These are phyloP conservation scores for Ceratocystiopsis sp. DNA, from an alignment of 2,329 filamentous ascomycete species.

Conservation along the genomic window DNA sequence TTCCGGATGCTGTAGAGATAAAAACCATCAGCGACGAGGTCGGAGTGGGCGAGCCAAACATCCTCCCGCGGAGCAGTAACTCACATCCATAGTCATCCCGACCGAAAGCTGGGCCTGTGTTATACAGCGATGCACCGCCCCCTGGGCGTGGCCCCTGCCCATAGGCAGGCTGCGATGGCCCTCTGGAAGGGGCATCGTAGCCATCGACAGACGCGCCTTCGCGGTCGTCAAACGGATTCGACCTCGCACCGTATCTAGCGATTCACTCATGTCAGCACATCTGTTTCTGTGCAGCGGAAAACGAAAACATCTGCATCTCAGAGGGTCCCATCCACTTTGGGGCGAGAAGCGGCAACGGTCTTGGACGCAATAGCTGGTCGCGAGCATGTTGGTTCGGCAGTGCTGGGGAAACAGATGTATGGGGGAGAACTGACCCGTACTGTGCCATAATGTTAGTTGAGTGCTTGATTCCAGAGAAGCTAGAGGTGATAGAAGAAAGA, in stretches of 20 bases:
- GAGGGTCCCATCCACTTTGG: background rate
- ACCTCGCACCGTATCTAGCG: slow-evolving; percentile 33
- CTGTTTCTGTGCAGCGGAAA: background rate
- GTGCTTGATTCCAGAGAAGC: background rate
- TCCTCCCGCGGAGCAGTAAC: no score
- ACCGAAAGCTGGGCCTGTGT: slow-evolving; percentile 15
- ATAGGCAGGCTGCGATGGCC: slow-evolving; percentile 14
- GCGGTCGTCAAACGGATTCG: slow-evolving; percentile 44
- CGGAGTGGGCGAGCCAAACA: no score
- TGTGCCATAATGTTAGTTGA: slow-evolving; percentile 25
- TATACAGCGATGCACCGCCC: slow-evolving; percentile 11
- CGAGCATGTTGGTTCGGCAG: no score
- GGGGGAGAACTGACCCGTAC: slow-evolving; percentile 33
- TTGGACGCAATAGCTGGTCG: no score
- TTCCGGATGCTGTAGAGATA: slow-evolving; percentile 18
- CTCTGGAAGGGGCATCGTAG: slow-evolving; percentile 16
- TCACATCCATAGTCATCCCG: slow-evolving; percentile 21
- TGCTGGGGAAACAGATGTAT: no score
- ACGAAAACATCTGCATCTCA: background rate
- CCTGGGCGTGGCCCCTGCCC: slow-evolving; percentile 16
- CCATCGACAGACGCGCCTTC: slow-evolving; percentile 21
- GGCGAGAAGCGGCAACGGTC: background rate
- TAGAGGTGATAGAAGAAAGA: background rate
- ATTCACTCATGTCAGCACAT: slow-evolving; percentile 15
- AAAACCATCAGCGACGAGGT: background rate